Conservation (phyloP, 2,329 filamentous ascomycete genomes). For the Stagonosporopsis rhizophila region DNA sequence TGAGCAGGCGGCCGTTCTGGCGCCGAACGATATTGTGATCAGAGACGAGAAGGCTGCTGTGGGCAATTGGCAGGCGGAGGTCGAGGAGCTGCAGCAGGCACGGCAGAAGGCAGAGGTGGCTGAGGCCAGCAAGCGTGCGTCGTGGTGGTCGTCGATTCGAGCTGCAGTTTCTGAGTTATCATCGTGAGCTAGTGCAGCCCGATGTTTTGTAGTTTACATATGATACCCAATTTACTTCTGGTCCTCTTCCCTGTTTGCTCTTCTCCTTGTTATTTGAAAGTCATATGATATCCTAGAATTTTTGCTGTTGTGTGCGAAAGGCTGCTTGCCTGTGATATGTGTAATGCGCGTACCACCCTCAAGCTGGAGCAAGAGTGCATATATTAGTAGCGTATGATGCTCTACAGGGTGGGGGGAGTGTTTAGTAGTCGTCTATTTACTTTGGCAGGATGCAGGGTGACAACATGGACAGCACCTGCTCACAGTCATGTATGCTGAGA, state of each 20-base stretch:
- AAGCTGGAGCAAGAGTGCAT: too few species aligned
- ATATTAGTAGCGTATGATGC: too few species aligned
- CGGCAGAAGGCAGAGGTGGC: slow-evolving; percentile 1
- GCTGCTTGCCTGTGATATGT: too few species aligned
- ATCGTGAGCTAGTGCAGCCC: slow-evolving; percentile 16
- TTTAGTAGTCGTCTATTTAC: too few species aligned
- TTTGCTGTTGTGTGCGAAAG: too few species aligned
- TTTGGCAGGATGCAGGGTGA: too few species aligned
- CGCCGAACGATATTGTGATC: slow-evolving; percentile 28
- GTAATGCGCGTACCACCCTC: too few species aligned
- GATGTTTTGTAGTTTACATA: slow-evolving; percentile 1
- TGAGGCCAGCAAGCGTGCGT: background rate
- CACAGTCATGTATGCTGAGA: too few species aligned
- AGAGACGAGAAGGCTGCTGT: slow-evolving; percentile 30
- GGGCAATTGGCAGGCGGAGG: slow-evolving; percentile 24
- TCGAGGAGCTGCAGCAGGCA: slow-evolving; percentile 9
- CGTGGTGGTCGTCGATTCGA: slow-evolving; percentile 13
- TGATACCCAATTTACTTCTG: slow-evolving; percentile 13
- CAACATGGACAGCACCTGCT: too few species aligned
- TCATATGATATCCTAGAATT: too few species aligned
- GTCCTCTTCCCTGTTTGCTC: background rate
- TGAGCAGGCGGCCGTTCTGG: slow-evolving; percentile 27
- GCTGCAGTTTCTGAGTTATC: slow-evolving; percentile 11
- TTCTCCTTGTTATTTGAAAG: too few species aligned
- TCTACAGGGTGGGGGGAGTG: too few species aligned